Conservation (phyloP, 2,329 filamentous ascomycete genomes). For the Xylariaceae sp. region DNA sequence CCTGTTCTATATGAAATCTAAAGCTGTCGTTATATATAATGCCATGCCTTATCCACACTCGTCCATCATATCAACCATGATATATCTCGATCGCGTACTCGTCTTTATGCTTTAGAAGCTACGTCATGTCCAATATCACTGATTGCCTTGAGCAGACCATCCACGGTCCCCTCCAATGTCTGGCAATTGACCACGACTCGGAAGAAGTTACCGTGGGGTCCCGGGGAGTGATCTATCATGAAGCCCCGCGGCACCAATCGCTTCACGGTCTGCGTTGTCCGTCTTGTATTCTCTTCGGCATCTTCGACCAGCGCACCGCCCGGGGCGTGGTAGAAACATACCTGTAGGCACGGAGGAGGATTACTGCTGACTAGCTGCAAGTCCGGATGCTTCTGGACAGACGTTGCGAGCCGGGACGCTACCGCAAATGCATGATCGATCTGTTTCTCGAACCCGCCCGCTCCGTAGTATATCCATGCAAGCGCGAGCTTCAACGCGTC, state of each 20-base stretch:
- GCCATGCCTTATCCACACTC: no score
- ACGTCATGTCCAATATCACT: slow-evolving; percentile 25
- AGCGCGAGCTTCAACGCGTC: slow-evolving; percentile 86
- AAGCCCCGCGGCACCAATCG: slow-evolving; percentile 49
- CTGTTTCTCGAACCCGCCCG: slow-evolving; percentile 64
- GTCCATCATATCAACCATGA: no score
- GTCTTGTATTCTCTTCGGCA: slow-evolving; percentile 43
- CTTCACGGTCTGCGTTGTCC: slow-evolving; percentile 46
- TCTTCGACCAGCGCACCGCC: slow-evolving; percentile 45
- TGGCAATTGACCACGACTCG: slow-evolving; percentile 57
- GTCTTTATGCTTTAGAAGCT: neutral
- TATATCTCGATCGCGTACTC: no score
- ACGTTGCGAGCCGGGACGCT: slow-evolving; percentile 63
- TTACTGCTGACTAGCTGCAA: slow-evolving; percentile 71
- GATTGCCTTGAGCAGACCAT: slow-evolving; percentile 28
- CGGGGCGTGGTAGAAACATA: slow-evolving; percentile 86
- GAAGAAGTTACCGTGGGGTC: slow-evolving; percentile 53
- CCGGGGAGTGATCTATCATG: slow-evolving; percentile 61
- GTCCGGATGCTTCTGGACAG: slow-evolving; percentile 51
- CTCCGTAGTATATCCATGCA: slow-evolving; percentile 85
- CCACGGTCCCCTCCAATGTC: slow-evolving; percentile 48
- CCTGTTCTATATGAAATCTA: no score
- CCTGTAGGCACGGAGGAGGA: slow-evolving; percentile 83
- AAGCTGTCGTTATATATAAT: no score
- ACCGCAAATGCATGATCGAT: slow-evolving; percentile 70